Evolutionary conservation across 2,329 filamentous ascomycete species (phyloP).

Genomic region (Neonectria sp.): DNA sequence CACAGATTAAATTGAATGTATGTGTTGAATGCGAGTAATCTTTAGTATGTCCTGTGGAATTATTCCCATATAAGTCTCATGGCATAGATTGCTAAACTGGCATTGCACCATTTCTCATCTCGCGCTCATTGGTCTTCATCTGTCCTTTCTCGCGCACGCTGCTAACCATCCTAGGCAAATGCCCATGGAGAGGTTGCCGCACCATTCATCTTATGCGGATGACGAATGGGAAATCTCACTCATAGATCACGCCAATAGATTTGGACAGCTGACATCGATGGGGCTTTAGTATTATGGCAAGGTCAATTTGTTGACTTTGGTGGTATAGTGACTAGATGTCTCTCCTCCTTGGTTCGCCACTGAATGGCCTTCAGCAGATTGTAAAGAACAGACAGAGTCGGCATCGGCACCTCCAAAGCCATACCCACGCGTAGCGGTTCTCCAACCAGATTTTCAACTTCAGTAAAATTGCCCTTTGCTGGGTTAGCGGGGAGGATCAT

Average conservation of each 20-base stretch:
- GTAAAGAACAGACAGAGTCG: conserved; percentile 5
- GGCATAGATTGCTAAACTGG: no score
- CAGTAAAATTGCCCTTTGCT: conserved; percentile 4
- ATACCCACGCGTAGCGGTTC: conserved; percentile 9
- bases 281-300: background rate
- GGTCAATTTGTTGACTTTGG: background rate
- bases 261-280: background rate
- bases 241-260: background rate
- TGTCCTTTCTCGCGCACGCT: no score
- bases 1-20: background rate
- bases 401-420: conserved; percentile 13
- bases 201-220: no score
- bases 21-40: background rate
- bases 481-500: background rate
- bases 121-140: no score
- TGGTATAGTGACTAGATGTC: background rate
- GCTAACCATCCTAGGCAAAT: no score
- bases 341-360: conserved; percentile 2
- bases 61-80: background rate
- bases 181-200: no score
- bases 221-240: background rate
- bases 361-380: conserved; percentile 9
- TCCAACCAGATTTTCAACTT: conserved; percentile 14
- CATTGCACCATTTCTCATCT: no score
- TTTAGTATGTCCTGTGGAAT: no score